Conservation (phyloP, 2,329 filamentous ascomycete species). For the Aspergillus candidus region DNA sequence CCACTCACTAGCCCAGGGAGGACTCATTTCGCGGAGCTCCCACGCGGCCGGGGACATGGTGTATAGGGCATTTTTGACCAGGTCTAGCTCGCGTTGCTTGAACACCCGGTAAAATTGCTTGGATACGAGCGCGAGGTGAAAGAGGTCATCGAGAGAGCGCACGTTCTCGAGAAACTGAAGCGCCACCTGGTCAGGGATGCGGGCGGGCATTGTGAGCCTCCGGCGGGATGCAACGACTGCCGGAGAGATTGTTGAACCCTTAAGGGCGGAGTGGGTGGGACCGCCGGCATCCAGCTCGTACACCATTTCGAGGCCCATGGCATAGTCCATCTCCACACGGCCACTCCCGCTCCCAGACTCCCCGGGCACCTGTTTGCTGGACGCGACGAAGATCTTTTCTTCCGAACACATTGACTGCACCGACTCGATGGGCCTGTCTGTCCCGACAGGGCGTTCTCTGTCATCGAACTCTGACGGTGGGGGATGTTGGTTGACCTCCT, state of each 20-base stretch:
- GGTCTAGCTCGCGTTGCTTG: conserved; percentile 50
- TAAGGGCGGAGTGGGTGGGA: conserved; percentile 10
- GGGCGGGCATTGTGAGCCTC: conserved; percentile 30
- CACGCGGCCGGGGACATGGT: conserved; percentile 54
- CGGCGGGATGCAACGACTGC: too few relatives aligned
- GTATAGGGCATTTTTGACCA: conserved; percentile 48
- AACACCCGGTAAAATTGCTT: conserved; percentile 53
- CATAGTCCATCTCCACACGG: conserved; percentile 16
- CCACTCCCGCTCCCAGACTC: conserved; percentile 12
- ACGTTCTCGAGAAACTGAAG: conserved; percentile 47
- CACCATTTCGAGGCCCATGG: conserved; percentile 19
- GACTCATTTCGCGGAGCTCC: conserved; percentile 55
- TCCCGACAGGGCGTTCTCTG: too few relatives aligned
- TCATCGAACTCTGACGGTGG: not conserved
- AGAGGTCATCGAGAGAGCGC: conserved; percentile 49
- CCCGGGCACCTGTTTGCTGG: conserved; percentile 12
- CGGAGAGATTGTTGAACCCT: not conserved
- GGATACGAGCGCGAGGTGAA: conserved; percentile 49
- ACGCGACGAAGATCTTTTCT: conserved; percentile 22
- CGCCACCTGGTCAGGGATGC: conserved; percentile 46
- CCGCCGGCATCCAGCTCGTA: conserved; percentile 29
- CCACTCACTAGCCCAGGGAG: conserved; percentile 43
- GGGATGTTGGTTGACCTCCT: not conserved
- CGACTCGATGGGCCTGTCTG: too few relatives aligned
- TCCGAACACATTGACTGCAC: conserved; percentile 6